These are phyloP conservation scores for Oleoguttula mirabilis DNA, from an alignment of 495 filamentous ascomycete genomes.

Conservation along the genomic window DNA sequence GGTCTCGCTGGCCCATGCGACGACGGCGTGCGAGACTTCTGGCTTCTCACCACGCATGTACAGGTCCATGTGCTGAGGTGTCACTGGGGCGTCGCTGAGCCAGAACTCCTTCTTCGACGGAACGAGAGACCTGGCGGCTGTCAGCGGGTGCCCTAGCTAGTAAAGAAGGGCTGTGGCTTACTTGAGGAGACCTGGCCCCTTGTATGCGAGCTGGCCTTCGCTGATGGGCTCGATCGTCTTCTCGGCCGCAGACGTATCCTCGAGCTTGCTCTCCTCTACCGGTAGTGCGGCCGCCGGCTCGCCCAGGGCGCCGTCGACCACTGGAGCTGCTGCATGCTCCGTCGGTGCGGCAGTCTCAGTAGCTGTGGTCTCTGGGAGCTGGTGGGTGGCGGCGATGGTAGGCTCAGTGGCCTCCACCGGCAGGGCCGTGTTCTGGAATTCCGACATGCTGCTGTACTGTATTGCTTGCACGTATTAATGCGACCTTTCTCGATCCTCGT, in stretches of 20 bases:
- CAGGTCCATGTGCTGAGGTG: slow-evolving; percentile 55
- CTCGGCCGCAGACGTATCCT: slow-evolving; percentile 39
- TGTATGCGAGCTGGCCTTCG: slow-evolving; percentile 73
- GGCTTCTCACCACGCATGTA: slow-evolving; percentile 85
- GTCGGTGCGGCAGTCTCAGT: slow-evolving; percentile 35
- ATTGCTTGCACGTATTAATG: no score
- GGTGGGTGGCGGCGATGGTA: not conserved
- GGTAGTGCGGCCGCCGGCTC: not conserved
- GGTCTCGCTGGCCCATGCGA: slow-evolving; percentile 81
- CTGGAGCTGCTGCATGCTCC: slow-evolving; percentile 14
- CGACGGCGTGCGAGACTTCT: slow-evolving; percentile 62
- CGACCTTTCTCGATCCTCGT: no score
- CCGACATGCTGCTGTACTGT: slow-evolving; percentile 41
- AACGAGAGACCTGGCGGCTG: slow-evolving; percentile 42
- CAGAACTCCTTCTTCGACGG: slow-evolving; percentile 81
- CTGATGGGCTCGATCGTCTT: slow-evolving; percentile 50
- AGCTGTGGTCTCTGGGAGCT: slow-evolving; percentile 1
- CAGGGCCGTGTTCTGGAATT: slow-evolving; percentile 22
- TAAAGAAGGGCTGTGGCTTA: no score
- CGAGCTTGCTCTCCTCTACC: slow-evolving; percentile 33
- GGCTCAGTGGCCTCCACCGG: slow-evolving; percentile 5
- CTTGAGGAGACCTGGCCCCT: slow-evolving; percentile 83
- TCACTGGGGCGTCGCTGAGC: slow-evolving; percentile 72
- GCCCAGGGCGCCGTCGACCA: not conserved
- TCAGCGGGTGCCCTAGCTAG: slow-evolving; percentile 11